A percentile compares a stretch with the other conserved stretches of the same genome.
Evolutionary conservation across 1,139 yeast genomes (phyloP).

Genomic region (Debaryomycetaceae sp.): DNA sequence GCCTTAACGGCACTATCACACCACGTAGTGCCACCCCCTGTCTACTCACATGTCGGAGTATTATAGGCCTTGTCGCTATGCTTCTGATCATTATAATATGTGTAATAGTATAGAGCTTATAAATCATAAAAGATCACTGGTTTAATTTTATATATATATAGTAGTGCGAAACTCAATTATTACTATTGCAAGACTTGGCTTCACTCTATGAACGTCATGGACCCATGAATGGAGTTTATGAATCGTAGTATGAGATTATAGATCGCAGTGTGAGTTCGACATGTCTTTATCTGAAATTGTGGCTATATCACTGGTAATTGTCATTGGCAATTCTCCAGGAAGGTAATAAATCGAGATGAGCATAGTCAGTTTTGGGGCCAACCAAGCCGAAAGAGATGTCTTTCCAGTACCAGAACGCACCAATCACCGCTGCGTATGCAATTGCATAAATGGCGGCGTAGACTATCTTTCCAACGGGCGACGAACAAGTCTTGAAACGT

Average conservation of each 20-base stretch:
- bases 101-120: not conserved
- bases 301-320: constrained; percentile 15
- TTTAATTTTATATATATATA: too few species aligned
- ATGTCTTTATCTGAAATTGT: not conserved
- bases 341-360: constrained; percentile 69
- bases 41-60: not conserved
- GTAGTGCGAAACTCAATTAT: not conserved
- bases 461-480: constrained; percentile 17
- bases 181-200: too few species aligned
- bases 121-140: not conserved
- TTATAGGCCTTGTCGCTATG: not conserved
- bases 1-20: not conserved
- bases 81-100: not conserved
- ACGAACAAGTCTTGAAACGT: constrained; percentile 33
- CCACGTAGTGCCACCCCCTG: not conserved
- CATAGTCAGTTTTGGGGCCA: constrained; percentile 68
- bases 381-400: constrained; percentile 88
- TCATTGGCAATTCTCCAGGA: constrained; percentile 63
- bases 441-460: constrained; percentile 34
- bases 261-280: too few species aligned
- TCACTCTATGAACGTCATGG: too few species aligned
- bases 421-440: constrained; percentile 59
- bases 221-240: too few species aligned
- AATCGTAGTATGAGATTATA: too few species aligned
- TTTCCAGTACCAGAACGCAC: constrained; percentile 68